phyloP scores from a whole-genome alignment of 1,284 basidiomycete species.

The Marasmius fiardii region DNA sequence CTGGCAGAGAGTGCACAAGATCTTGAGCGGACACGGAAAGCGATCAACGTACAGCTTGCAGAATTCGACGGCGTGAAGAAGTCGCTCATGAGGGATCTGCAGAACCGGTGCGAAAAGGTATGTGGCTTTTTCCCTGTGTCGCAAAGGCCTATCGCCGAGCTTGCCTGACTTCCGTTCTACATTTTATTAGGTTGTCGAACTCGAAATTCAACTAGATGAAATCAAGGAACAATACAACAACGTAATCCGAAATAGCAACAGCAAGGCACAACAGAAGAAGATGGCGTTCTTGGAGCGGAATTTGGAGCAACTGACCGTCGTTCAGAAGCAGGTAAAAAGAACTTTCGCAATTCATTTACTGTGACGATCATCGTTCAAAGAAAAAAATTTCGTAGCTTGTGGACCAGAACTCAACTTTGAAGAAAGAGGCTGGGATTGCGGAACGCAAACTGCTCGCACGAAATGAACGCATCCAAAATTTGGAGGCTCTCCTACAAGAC shows the following conservation, averaged over 20 bases:
- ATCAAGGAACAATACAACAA: slow-evolving; percentile 99
- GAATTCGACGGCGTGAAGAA: slow-evolving; percentile 99
- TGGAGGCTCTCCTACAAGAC: slow-evolving; percentile 90
- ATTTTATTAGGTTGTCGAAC: slow-evolving; percentile 83
- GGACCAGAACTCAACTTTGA: slow-evolving; percentile 96
- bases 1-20: slow-evolving; percentile 96
- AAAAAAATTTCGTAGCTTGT: slow-evolving; percentile 76
- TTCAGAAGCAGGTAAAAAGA: slow-evolving; percentile 86
- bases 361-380: slow-evolving; percentile 3
- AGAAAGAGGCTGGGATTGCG: slow-evolving; percentile 97
- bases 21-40: slow-evolving; percentile 94
- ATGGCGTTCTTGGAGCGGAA: slow-evolving; percentile 99
- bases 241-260: slow-evolving; percentile 96
- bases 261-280: slow-evolving; percentile 98
- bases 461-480: slow-evolving; percentile 95
- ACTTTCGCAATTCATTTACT: background rate
- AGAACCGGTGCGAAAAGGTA: slow-evolving; percentile 99
- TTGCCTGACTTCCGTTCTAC: slow-evolving; percentile 9
- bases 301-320: slow-evolving; percentile 91
- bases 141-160: background rate
- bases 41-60: slow-evolving; percentile 94
- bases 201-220: slow-evolving; percentile 98
- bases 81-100: slow-evolving; percentile 96
- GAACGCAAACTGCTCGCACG: slow-evolving; percentile 95
- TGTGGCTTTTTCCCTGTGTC: slow-evolving; percentile 16